A percentile compares a stretch with the other conserved stretches of the same genome.
Evolutionary conservation across 208 protist genomes (phyloP).

Genomic region (Crithidia sp.): DNA sequence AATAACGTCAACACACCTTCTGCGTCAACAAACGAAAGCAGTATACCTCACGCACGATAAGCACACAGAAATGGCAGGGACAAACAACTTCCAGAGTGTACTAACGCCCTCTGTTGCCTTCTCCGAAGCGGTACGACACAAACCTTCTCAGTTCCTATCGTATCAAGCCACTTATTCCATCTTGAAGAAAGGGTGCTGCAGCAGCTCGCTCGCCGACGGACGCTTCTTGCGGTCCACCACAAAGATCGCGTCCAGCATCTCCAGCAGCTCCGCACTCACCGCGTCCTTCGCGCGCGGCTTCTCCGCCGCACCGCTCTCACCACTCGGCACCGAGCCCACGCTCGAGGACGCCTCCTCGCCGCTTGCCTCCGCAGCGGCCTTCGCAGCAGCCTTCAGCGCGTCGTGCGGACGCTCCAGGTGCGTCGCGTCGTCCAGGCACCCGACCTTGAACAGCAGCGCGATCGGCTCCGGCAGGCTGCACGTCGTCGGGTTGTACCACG

Average conservation of each 20-base stretch:
- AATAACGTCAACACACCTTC: not conserved
- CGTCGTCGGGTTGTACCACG: constrained; percentile 51
- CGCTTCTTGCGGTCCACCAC: constrained; percentile 47
- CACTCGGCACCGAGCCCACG: not conserved
- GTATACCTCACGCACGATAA: not conserved
- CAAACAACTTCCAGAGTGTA: not conserved
- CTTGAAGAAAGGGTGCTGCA: constrained; percentile 51
- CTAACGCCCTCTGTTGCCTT: too few species aligned
- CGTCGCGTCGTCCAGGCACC: constrained; percentile 40
- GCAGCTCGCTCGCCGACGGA: constrained; percentile 46
- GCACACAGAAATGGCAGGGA: not conserved
- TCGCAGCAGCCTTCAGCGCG: constrained; percentile 14
- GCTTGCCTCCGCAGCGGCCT: not conserved
- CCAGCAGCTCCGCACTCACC: constrained; percentile 29
- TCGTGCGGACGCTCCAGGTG: constrained; percentile 40
- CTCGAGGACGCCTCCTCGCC: not conserved
- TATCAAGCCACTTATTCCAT: not conserved
- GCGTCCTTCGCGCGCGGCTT: not conserved
- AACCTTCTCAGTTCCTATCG: too few species aligned
- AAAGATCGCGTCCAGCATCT: constrained; percentile 54
- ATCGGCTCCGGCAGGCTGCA: constrained; percentile 28
- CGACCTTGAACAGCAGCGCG: constrained; percentile 65
- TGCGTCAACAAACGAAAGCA: not conserved
- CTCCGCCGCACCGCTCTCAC: not conserved
- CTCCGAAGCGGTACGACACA: too few species aligned